Evolutionary conservation across 1,284 basidiomycete genomes (phyloP).

Genomic region (Takashimella tepidaria): DNA sequence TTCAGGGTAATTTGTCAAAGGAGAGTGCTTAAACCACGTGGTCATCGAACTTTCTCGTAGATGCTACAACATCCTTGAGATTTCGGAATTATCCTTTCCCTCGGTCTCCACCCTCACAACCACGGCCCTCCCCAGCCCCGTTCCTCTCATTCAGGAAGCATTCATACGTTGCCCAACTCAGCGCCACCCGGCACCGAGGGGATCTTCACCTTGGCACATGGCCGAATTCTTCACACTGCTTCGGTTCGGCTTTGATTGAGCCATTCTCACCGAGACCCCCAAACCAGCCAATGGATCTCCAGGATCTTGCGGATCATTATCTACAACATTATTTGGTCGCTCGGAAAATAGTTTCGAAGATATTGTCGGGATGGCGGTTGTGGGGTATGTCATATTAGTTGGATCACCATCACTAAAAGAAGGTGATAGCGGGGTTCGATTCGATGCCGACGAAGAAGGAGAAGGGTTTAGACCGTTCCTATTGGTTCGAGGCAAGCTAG

Average conservation of each 20-base stretch:
- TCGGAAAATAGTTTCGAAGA: background rate
- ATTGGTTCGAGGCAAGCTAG: constrained; percentile 13
- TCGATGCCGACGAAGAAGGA: too few relatives aligned
- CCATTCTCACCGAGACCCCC: constrained; percentile 7
- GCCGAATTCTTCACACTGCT: background rate
- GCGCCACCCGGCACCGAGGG: background rate
- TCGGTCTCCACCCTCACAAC: background rate
- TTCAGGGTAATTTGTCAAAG: too few relatives aligned
- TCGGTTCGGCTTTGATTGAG: background rate
- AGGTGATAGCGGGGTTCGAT: background rate
- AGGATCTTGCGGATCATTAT: background rate
- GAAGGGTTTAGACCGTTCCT: constrained; percentile 3
- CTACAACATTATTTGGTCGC: background rate
- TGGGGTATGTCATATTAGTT: background rate
- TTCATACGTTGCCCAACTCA: too few relatives aligned
- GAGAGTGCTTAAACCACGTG: background rate
- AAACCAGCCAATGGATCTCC: constrained; percentile 19
- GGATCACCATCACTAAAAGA: background rate
- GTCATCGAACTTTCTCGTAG: background rate
- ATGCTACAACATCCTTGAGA: background rate
- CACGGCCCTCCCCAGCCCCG: too few relatives aligned
- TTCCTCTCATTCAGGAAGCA: too few relatives aligned
- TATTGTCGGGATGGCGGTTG: background rate
- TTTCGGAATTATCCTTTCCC: background rate
- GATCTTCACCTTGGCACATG: background rate